These are phyloP conservation scores for Hyphopichia wangnamkhiaoensis DNA, from an alignment of 1,139 yeast genomes.

Conservation along the genomic window DNA sequence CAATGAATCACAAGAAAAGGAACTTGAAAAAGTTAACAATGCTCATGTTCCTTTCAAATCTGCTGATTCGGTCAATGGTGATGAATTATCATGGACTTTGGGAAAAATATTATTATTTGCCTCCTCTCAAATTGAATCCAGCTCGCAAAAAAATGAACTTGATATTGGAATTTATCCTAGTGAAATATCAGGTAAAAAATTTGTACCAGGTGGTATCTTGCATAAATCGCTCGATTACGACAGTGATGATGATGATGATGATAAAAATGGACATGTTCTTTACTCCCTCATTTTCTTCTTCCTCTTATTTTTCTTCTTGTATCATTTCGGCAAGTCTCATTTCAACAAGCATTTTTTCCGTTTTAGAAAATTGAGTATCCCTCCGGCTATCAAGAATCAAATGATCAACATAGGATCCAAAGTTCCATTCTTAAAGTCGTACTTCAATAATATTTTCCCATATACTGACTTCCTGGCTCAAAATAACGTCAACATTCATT, in stretches of 20 bases:
- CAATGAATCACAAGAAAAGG: slow-evolving; percentile 17
- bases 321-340: slow-evolving; percentile 18
- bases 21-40: slow-evolving; percentile 26
- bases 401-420: slow-evolving; percentile 10
- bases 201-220: slow-evolving; percentile 34
- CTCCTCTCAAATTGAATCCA: slow-evolving; percentile 46
- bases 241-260: slow-evolving; percentile 26
- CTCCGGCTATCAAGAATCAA: slow-evolving; percentile 14
- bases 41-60: slow-evolving; percentile 61
- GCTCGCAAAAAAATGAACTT: slow-evolving; percentile 16
- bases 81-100: slow-evolving; percentile 67
- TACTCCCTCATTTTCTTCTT: slow-evolving; percentile 20
- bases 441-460: slow-evolving; percentile 13
- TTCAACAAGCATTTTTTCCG: slow-evolving; percentile 16
- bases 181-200: slow-evolving; percentile 40
- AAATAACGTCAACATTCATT: slow-evolving; percentile 21
- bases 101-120: slow-evolving; percentile 64
- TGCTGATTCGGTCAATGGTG: slow-evolving; percentile 58
- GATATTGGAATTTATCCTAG: slow-evolving; percentile 59
- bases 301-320: slow-evolving; percentile 19
- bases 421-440: slow-evolving; percentile 18
- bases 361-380: slow-evolving; percentile 16
- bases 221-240: slow-evolving; percentile 12
- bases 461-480: slow-evolving; percentile 14
- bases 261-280: slow-evolving; percentile 9